Conservation (phyloP, 1,284 basidiomycete species). For the Ustilago loliicola region DNA sequence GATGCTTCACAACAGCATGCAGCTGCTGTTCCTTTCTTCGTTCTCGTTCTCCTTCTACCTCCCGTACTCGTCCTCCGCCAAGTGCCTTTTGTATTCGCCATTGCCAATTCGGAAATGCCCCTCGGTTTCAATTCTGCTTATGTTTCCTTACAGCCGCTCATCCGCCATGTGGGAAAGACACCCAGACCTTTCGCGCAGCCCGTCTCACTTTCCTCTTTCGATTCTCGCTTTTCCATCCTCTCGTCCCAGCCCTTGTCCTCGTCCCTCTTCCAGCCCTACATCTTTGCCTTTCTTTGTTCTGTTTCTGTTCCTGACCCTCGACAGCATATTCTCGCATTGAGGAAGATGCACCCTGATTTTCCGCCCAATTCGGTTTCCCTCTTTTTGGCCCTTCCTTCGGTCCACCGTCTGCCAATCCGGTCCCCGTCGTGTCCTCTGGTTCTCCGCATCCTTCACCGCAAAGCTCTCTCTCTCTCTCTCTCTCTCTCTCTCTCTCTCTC, state of each 20-base stretch:
- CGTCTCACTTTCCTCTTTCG: constrained; percentile 22
- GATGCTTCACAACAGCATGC: background rate
- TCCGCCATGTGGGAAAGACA: constrained; percentile 21
- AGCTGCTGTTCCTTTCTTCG: background rate
- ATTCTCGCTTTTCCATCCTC: background rate
- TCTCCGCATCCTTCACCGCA: constrained; percentile 13
- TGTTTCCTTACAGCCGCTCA: constrained; percentile 9
- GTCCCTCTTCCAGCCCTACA: background rate
- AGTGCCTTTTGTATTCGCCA: background rate
- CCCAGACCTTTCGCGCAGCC: background rate
- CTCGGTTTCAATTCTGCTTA: background rate
- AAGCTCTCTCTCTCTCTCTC: background rate
- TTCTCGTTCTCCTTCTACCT: background rate
- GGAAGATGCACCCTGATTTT: constrained; percentile 17
- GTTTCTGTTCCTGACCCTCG: constrained; percentile 16
- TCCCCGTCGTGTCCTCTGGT: constrained; percentile 7
- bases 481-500: background rate
- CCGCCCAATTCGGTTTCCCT: background rate
- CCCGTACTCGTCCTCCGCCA: background rate
- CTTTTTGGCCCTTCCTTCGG: background rate
- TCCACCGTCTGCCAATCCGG: constrained; percentile 8
- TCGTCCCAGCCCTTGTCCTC: background rate
- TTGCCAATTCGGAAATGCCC: background rate
- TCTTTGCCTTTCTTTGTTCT: constrained; percentile 2
- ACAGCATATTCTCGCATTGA: background rate